Base-by-base conservation (phyloP, 1,284 basidiomycete genomes). In the Microbotryum lychnidis-dioicae region DNA sequence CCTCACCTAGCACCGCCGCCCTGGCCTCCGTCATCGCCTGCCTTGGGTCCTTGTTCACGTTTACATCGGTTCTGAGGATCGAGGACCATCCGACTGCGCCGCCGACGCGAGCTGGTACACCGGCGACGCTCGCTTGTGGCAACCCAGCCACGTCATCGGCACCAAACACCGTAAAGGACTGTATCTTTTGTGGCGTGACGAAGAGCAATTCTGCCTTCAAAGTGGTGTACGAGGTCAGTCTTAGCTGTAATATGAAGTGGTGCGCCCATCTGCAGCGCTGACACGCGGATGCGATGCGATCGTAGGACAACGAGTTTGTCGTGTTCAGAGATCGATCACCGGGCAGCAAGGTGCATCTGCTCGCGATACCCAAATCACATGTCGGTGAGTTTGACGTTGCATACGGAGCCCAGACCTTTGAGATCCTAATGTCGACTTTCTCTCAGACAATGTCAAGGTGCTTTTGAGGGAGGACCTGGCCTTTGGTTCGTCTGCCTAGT, bases 401-500 rank as follows among this genome's bases (percentile, higher is more conserved):
- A 37, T 37, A 18, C 16, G 16, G 37, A 18, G 37, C 37, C 10
- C 14, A 42, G 4, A 1, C 3, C 16, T 18, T 42, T 31, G 8
- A 12, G 37, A 42, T 42, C 14, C 12, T 42, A 12, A 42, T 14
- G 37, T 18, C 16, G 37, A 18, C 31, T 31, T 42, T 6, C 12
- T 6, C 5, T 18, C 53, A 67, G 66, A 65, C 18, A 67, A 62
- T 29, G 63, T 65, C 58, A 67, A 67, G 45, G 52, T 56, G 4
- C 56, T 67, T 0, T 6, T 4, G 2, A 2, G 12, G 0, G 29
- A 44, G 8, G 63, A 67, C 14, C 31, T 46, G 1, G 52, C 25
- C 4, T 53, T 67, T 50, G 20, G 66, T 65, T n/a, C 51, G 61
- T 46, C 33, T 14, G 31, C 12, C 10, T 42, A 18, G 31, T 31